These are phyloP conservation scores for Pulchroboletus neoregius DNA, from an alignment of 1,284 basidiomycete species.

Conservation along the genomic window DNA sequence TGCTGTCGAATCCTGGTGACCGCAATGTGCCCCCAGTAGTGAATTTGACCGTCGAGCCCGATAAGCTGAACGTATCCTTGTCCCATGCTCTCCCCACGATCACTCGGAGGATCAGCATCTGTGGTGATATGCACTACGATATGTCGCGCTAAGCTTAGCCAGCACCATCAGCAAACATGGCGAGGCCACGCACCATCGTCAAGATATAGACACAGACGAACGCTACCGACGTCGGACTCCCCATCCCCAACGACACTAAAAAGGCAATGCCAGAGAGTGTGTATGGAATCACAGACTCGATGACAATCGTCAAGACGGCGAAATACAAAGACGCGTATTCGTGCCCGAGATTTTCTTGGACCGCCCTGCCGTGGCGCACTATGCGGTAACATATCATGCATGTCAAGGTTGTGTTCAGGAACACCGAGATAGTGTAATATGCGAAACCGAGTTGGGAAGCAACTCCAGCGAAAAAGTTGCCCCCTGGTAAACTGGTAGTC, in stretches of 20 bases:
- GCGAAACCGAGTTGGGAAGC: constrained; percentile 15
- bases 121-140: constrained; percentile 30
- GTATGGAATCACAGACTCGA: constrained; percentile 29
- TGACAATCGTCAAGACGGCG: constrained; percentile 10
- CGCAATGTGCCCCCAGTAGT: not conserved
- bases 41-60: constrained; percentile 11
- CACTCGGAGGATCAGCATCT: constrained; percentile 28
- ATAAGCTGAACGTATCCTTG: not conserved
- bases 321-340: constrained; percentile 24
- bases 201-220: constrained; percentile 21
- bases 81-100: constrained; percentile 16
- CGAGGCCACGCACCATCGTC: constrained; percentile 20
- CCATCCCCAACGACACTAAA: constrained; percentile 20
- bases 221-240: constrained; percentile 8
- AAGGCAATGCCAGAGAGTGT: constrained; percentile 28
- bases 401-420: constrained; percentile 21
- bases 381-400: constrained; percentile 28
- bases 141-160: not conserved
- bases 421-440: constrained; percentile 22
- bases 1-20: not conserved
- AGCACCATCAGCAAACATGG: no score
- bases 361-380: constrained; percentile 9
- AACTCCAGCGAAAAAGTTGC: constrained; percentile 20
- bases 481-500: constrained; percentile 15
- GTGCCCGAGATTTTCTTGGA: constrained; percentile 11